Base-by-base conservation (phyloP, 1,284 basidiomycete species). In the Trichosporon sp. region DNA sequence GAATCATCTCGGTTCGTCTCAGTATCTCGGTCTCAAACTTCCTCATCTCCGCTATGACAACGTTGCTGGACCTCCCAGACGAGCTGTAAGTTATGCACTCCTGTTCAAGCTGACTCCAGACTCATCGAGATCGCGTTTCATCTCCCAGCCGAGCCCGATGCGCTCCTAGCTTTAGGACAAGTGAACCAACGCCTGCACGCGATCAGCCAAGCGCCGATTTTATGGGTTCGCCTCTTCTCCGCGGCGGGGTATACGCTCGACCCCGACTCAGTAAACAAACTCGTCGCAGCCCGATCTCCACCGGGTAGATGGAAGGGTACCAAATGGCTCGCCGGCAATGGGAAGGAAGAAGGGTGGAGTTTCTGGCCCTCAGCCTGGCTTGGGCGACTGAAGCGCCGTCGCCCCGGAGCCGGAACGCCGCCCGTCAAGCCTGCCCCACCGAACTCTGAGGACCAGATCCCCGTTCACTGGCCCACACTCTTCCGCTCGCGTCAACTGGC, bases 391-490 rank as follows among this genome's bases (percentile, higher is more conserved):
- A 19, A 26, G 19, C 51, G 51, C 5, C 19, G n/a, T 10, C 19
- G 21, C 6, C 51, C 51, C 3, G 51, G 51, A 5, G n/a, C 19
- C 8, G 16, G 51, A 7, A 54, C 51, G 6, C 51, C 51, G 8
- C 51, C 46, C 19, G 8, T 26, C 6, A 21, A 54, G 51, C 19
- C 51, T 2, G 10, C 51, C 8, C 51, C 21, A n/a, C 16, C 43
- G 19, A 6, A 8, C 1, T 5, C 11, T 11, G 68, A 64, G 6
- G 65, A 67, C 48, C 31, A 66, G 0, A 77, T 78, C 11, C 74
- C 75, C 7, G 76, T 83, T 0, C 80, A 83, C 68, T 80, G 74
- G 69, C 80, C 79, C 0, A 81, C 80, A 0, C 72, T 83, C 2
- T 77, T 76, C 54, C 75, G 76, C 2, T 73, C 80, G 7, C 73